These are phyloP conservation scores for Mycogone perniciosa DNA, from an alignment of 2,329 filamentous ascomycete species.

Conservation along the genomic window DNA sequence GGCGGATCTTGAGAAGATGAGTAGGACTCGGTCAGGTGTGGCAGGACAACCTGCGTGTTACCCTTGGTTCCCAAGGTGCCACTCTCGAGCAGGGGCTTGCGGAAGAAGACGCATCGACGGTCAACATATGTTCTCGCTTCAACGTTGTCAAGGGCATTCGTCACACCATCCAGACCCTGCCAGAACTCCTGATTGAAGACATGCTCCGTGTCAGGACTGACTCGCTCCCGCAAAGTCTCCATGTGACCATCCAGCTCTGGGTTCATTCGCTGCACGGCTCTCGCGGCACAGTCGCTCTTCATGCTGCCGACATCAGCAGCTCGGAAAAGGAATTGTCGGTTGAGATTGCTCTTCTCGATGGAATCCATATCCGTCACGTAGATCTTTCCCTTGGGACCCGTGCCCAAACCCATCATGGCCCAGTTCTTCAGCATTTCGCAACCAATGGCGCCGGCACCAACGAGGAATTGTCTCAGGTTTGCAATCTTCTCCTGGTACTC, in stretches of 20 bases:
- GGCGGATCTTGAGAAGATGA: constrained; percentile 92
- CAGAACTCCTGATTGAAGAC: constrained; percentile 95
- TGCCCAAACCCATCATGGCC: constrained; percentile 95
- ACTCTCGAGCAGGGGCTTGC: constrained; percentile 90
- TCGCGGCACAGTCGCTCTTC: constrained; percentile 92
- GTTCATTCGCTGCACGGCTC: constrained; percentile 92
- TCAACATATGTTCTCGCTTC: constrained; percentile 96
- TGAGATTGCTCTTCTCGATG: constrained; percentile 98
- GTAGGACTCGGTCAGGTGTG: constrained; percentile 89
- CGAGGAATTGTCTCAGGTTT: constrained; percentile 87
- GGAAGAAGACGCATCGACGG: constrained; percentile 94
- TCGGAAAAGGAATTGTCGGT: constrained; percentile 94
- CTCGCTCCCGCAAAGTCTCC: constrained; percentile 76
- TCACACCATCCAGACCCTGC: constrained; percentile 80
- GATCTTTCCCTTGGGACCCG: constrained; percentile 82
- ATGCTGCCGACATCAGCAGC: constrained; percentile 88
- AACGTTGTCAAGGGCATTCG: constrained; percentile 95
- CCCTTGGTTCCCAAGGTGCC: constrained; percentile 98
- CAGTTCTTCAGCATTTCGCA: constrained; percentile 99
- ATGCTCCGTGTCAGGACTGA: constrained; percentile 85
- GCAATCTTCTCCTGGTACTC: constrained; percentile 92
- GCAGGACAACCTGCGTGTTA: constrained; percentile 93
- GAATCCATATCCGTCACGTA: constrained; percentile 96
- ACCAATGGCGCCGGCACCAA: constrained; percentile 93
- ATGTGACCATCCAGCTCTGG: constrained; percentile 86